Evolutionary conservation across 768 basidiomycete genomes (phyloP).

Genomic region (Xerocomus brunneocitrinus): DNA sequence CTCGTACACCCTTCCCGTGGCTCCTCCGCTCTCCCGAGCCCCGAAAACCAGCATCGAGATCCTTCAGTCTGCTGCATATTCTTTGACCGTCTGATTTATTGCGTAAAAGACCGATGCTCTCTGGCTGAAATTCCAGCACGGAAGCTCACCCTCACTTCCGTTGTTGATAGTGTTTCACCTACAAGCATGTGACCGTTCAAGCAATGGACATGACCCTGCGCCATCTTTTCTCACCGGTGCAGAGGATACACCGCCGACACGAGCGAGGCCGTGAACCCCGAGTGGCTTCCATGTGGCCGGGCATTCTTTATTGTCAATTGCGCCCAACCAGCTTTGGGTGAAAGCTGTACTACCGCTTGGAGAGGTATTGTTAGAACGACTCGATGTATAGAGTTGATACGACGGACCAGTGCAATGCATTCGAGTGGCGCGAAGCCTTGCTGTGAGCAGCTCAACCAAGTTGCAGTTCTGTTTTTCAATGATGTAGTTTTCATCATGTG

Average conservation of each 20-base stretch:
- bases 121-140: too few species aligned
- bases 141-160: too few species aligned
- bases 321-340: too few species aligned
- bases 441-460: neutral
- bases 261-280: neutral
- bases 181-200: neutral
- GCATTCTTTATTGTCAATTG: neutral
- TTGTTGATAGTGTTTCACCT: neutral
- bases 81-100: too few species aligned
- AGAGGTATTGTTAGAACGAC: neutral
- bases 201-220: too few species aligned
- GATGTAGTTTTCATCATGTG: neutral
- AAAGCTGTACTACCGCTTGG: neutral
- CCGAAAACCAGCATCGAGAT: too few species aligned
- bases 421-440: neutral
- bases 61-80: too few species aligned
- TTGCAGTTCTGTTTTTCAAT: neutral
- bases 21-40: too few species aligned
- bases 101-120: too few species aligned
- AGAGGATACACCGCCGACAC: too few species aligned
- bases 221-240: too few species aligned
- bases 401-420: neutral
- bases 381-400: neutral
- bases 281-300: neutral
- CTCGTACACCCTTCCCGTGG: neutral